Percentiles rank a stretch among this genome's conserved stretches.
These are phyloP conservation scores for Pilaira anomala DNA, from an alignment of 192 early-diverging fungal genomes.

Conservation along the genomic window DNA sequence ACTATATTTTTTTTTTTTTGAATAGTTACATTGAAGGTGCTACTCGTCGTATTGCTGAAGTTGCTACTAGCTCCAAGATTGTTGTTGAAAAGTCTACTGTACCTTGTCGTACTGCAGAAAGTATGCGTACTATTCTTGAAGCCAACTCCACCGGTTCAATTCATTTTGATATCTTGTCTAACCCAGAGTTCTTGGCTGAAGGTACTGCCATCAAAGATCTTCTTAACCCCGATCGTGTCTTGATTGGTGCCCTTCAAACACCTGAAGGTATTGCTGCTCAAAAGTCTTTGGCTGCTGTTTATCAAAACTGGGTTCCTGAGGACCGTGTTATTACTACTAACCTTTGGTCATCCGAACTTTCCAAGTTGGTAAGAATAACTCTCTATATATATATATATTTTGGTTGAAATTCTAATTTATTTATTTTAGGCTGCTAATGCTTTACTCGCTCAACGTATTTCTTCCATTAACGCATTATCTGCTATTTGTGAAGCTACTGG, in stretches of 20 bases:
- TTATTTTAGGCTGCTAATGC: slow-evolving; percentile 85
- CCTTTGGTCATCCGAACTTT: slow-evolving; percentile 92
- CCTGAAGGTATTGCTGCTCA: slow-evolving; percentile 73
- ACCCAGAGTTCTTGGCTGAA: slow-evolving; percentile 96
- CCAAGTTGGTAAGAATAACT: slow-evolving; percentile 78
- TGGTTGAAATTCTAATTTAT: no score
- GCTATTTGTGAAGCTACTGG: slow-evolving; percentile 92
- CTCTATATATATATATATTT: no score
- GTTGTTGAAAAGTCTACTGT: slow-evolving; percentile 95
- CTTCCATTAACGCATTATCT: slow-evolving; percentile 84
- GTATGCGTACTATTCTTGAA: slow-evolving; percentile 81
- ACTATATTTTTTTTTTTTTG: neutral
- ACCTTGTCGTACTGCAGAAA: slow-evolving; percentile 85
- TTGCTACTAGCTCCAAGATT: slow-evolving; percentile 78
- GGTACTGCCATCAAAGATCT: slow-evolving; percentile 86
- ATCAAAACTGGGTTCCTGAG: slow-evolving; percentile 80
- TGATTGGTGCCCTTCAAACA: slow-evolving; percentile 80
- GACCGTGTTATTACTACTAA: slow-evolving; percentile 88
- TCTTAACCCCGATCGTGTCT: slow-evolving; percentile 81
- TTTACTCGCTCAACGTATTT: slow-evolving; percentile 90
- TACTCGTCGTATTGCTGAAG: slow-evolving; percentile 77
- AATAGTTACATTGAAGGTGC: slow-evolving; percentile 76
- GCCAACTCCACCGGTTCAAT: slow-evolving; percentile 67
- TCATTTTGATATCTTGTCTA: slow-evolving; percentile 83
- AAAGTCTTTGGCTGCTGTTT: slow-evolving; percentile 69